Evolutionary conservation across 108 stramenopile species (phyloP).

Genomic region (Skeletonema costatum): DNA sequence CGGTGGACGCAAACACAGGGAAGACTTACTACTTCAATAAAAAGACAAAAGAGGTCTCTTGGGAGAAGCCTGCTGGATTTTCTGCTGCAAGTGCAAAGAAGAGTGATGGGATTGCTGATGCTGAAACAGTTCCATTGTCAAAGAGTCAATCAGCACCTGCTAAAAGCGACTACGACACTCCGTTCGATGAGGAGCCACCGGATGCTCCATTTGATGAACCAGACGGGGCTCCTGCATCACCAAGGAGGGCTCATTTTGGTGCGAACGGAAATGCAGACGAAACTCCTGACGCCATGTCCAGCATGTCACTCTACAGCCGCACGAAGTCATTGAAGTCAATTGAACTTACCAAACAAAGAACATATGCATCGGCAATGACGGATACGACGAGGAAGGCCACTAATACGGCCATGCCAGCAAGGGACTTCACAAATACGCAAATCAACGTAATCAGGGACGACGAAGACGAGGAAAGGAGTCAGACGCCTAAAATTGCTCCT

Average conservation of each 20-base stretch:
- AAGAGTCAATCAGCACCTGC: not conserved
- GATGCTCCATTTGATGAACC: constrained; percentile 53
- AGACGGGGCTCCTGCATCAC: constrained; percentile 6
- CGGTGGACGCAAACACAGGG: constrained; percentile 43
- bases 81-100: not conserved
- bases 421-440: constrained; percentile 28
- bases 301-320: not conserved
- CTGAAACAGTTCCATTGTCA: not conserved
- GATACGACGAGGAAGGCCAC: constrained; percentile 38
- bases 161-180: not conserved
- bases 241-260: constrained; percentile 2
- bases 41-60: constrained; percentile 66
- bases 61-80: constrained; percentile 70
- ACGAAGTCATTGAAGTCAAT: constrained; percentile 23
- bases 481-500: not conserved
- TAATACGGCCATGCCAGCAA: constrained; percentile 7
- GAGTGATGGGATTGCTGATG: not conserved
- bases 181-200: constrained; percentile 15
- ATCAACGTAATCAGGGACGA: constrained; percentile 12
- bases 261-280: not conserved
- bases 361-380: constrained; percentile 33
- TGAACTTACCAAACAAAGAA: constrained; percentile 22
- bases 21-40: constrained; percentile 76
- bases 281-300: not conserved
- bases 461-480: not conserved